Evolutionary conservation across 768 basidiomycete genomes (phyloP).

Genomic region (Lentinus tigrinus): DNA sequence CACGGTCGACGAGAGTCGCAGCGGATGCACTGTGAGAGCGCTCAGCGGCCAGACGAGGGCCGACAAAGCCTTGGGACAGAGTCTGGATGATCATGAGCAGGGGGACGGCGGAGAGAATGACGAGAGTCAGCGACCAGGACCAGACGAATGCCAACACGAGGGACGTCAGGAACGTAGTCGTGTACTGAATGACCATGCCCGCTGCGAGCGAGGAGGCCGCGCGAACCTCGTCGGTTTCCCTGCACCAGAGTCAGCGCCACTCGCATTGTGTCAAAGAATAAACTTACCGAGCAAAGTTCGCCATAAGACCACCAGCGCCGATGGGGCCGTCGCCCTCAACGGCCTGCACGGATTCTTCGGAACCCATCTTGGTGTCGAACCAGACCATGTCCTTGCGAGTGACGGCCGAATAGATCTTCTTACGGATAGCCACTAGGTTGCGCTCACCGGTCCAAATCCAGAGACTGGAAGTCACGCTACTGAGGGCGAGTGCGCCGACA

Average conservation of each 20-base stretch:
- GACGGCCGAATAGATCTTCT: conserved; percentile 67
- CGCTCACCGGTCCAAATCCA: conserved; percentile 91
- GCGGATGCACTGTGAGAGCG: conserved; percentile 66
- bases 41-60: conserved; percentile 67
- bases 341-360: conserved; percentile 43
- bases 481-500: conserved; percentile 63
- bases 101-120: conserved; percentile 90
- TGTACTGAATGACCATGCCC: conserved; percentile 77
- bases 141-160: conserved; percentile 80
- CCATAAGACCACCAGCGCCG: conserved; percentile 90
- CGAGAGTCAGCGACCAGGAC: conserved; percentile 82
- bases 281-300: conserved; percentile 79
- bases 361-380: conserved; percentile 82
- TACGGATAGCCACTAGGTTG: conserved; percentile 67
- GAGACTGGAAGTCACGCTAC: conserved; percentile 69
- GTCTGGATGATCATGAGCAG: conserved; percentile 74
- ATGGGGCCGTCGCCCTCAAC: conserved; percentile 48
- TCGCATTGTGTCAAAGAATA: neutral
- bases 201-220: conserved; percentile 78
- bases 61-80: conserved; percentile 66
- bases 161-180: conserved; percentile 76
- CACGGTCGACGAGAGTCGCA: conserved; percentile 78
- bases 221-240: conserved; percentile 94
- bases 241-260: conserved; percentile 32
- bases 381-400: conserved; percentile 77